Evolutionary conservation across 2,329 filamentous ascomycete genomes (phyloP).

Genomic region (Cryphonectria radicalis): DNA sequence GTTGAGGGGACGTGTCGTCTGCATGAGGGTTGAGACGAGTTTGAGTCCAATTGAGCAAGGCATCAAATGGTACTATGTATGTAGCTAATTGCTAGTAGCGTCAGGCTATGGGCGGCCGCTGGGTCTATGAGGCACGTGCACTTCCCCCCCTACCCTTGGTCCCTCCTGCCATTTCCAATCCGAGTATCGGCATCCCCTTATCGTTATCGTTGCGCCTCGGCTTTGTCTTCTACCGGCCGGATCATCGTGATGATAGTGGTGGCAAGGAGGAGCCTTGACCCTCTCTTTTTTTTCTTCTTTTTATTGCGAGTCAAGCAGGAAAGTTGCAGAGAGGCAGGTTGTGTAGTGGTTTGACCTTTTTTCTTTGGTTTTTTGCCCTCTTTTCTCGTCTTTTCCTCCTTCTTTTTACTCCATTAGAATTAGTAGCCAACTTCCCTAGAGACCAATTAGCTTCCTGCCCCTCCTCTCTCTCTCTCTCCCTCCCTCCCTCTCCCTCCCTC

Average conservation of each 20-base stretch:
- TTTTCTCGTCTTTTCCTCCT: not conserved
- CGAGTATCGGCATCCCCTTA: not conserved
- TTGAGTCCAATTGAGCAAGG: not conserved
- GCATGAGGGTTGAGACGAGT: not conserved
- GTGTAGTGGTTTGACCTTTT: not conserved
- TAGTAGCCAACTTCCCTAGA: not conserved
- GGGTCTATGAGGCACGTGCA: not conserved
- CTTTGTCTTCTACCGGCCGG: not conserved
- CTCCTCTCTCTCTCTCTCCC: not conserved
- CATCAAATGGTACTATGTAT: not conserved
- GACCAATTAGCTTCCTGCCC: not conserved
- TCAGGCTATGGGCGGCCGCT: not conserved
- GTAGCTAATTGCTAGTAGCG: not conserved
- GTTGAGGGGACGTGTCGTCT: not conserved
- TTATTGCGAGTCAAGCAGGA: not conserved
- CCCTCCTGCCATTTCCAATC: not conserved
- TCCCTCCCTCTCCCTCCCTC: not conserved
- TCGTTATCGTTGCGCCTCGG: not conserved
- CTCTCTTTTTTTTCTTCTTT: not conserved
- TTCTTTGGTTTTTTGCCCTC: not conserved
- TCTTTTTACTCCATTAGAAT: not conserved
- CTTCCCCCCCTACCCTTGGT: not conserved
- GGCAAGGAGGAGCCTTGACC: not conserved
- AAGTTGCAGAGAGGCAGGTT: too few species aligned
- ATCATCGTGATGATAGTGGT: not conserved